Evolutionary conservation across 768 basidiomycete genomes (phyloP), one percentile per base, ranked within the genome.

Genomic region (Saitozyma podzolica): DNA sequence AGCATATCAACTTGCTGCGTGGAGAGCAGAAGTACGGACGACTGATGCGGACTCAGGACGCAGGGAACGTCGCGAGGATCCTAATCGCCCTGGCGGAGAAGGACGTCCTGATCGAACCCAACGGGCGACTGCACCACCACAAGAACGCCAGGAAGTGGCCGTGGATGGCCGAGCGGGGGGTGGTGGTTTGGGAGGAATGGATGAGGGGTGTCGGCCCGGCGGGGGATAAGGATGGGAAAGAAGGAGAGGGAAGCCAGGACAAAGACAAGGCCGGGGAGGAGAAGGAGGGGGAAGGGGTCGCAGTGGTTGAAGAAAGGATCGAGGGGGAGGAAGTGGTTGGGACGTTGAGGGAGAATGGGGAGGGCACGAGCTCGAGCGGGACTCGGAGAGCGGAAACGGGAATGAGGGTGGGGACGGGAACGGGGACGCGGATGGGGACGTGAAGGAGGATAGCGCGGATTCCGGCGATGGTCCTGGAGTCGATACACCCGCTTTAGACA

Each of bases 31-130:
- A 17, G 45, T 47, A 17, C 45, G 11, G 45, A 47, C 45, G 2
- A 29, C 29, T 29, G 29, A 29, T 47, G 3, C n/a, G 45, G 13
- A 16, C 13, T 17, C 59, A 94, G 92, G 93, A 99, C 80, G 85
- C 90, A 42, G 88, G 90, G 40, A 99, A 99, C 78, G 85, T 97
- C 60, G 84, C 90, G 10, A 86, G 90, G 41, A 87, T 99, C 63
- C 76, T 95, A 47, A 80, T 85, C 54, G 89, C 91, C 71, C 85
- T 97, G n/a, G 88, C 88, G 11, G 80, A 84, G 58, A 84, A 85
- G 58, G 87, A 87, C 39, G 81, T 89, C 40, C 81, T 83, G 61
- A 82, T 97, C 64, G 83, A 85, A 64, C 86, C 91, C 19, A 96
- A 94, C 72, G 69, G 63, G 2, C 58, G 53, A n/a, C 43, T 75